phyloP scores from a whole-genome alignment of 73 alveolate species.

The Paramecium octaurelia region DNA sequence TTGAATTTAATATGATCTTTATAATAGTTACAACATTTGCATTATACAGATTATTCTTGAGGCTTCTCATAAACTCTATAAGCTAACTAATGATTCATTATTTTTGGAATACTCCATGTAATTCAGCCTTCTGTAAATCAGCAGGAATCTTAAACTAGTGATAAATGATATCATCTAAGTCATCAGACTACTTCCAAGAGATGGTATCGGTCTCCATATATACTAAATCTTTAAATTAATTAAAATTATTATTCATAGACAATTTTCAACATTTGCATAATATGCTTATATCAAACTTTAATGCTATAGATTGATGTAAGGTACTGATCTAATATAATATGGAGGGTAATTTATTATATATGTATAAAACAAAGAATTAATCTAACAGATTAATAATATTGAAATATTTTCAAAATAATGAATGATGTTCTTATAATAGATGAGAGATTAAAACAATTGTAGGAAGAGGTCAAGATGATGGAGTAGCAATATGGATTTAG shows the following conservation, averaged over 20 bases:
- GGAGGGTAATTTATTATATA: background rate
- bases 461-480: conserved; percentile 4
- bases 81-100: background rate
- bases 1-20: background rate
- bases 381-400: background rate
- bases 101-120: background rate
- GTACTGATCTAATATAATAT: background rate
- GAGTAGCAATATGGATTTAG: conserved; percentile 21
- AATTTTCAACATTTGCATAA: too few relatives aligned
- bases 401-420: background rate
- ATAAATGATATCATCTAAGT: background rate
- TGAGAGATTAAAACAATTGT: background rate
- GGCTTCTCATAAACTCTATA: background rate
- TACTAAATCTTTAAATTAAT: background rate
- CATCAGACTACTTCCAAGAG: background rate
- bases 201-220: background rate
- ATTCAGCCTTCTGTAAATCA: background rate
- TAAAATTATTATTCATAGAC: background rate
- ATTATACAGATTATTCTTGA: background rate
- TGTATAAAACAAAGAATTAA: background rate
- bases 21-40: background rate
- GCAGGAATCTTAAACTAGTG: background rate
- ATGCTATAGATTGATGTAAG: too few relatives aligned
- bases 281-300: too few relatives aligned
- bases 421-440: background rate